Conservation (phyloP, 1,284 basidiomycete species). For the Cryptococcus sp. region DNA sequence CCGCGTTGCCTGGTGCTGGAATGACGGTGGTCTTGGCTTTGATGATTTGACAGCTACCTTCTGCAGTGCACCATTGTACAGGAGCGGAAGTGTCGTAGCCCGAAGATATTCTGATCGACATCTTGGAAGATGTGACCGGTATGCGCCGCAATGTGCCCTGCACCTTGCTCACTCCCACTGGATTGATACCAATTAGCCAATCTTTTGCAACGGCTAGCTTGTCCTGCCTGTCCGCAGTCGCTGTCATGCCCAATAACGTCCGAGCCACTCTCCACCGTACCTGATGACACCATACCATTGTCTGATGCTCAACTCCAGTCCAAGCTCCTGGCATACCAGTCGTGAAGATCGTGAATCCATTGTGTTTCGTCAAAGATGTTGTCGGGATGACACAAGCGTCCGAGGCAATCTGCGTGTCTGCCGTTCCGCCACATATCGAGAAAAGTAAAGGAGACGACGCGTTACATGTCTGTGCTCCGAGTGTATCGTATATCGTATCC, state of each 20-base stretch:
- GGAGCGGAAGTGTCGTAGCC: not conserved
- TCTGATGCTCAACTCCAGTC: conserved; percentile 92
- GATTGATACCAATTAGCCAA: conserved; percentile 5
- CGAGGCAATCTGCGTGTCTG: conserved; percentile 88
- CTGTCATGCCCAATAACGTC: conserved; percentile 65
- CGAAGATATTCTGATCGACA: not conserved
- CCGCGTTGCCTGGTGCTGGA: conserved; percentile 12
- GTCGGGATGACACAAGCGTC: conserved; percentile 74
- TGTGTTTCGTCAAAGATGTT: conserved; percentile 27
- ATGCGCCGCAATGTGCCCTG: not conserved
- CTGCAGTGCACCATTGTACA: conserved; percentile 4
- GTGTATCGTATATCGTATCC: conserved; percentile 62
- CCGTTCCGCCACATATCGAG: conserved; percentile 85
- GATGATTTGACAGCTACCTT: conserved; percentile 1
- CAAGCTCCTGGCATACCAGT: conserved; percentile 82
- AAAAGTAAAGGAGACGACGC: conserved; percentile 57
- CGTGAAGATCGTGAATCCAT: conserved; percentile 75
- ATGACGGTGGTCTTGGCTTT: not conserved
- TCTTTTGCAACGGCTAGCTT: conserved; percentile 12
- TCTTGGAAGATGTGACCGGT: not conserved
- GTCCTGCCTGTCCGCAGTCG: not conserved
- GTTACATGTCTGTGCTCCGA: conserved; percentile 52
- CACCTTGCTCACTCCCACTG: not conserved
- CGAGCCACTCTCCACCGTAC: conserved; percentile 82
- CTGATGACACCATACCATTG: conserved; percentile 99